Conservation (phyloP, 495 filamentous ascomycete genomes). For the Letharia columbiana region DNA sequence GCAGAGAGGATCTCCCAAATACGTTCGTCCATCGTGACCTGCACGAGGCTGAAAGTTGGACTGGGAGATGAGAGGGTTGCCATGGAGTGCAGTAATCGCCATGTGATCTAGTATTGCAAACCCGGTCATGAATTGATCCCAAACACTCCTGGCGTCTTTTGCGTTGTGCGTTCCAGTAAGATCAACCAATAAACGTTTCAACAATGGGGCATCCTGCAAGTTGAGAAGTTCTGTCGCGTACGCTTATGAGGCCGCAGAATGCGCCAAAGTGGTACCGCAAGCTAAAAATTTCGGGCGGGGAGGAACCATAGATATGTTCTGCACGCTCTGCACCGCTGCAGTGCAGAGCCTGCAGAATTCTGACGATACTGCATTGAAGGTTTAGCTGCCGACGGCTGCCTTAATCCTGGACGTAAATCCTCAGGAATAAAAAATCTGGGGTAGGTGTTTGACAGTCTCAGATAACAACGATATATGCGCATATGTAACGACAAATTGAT, state of each 20-base stretch:
- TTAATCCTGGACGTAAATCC: not conserved
- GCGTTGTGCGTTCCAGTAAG: not conserved
- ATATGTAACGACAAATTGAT: not conserved
- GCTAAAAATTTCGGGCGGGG: not conserved
- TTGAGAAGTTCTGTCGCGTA: not conserved
- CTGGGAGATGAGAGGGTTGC: not conserved
- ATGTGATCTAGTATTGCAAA: not conserved
- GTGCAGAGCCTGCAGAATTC: not conserved
- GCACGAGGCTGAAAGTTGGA: not conserved
- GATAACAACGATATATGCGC: not conserved
- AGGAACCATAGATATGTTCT: not conserved
- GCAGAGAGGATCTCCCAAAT: conserved; percentile 2
- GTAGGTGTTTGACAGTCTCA: not conserved
- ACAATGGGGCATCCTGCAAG: not conserved
- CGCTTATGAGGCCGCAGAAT: conserved; percentile 6
- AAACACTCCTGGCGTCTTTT: not conserved
- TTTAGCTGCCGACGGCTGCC: not conserved
- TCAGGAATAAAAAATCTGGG: not conserved
- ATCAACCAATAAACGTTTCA: not conserved
- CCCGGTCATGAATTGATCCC: not conserved
- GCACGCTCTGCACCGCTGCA: too few species aligned
- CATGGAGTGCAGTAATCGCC: not conserved
- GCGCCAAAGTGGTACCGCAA: conserved; percentile 2
- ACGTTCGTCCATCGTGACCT: not conserved
- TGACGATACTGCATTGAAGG: not conserved